Base-by-base conservation (phyloP, 2,329 filamentous ascomycete genomes). In the Calonectria leucothoes region DNA sequence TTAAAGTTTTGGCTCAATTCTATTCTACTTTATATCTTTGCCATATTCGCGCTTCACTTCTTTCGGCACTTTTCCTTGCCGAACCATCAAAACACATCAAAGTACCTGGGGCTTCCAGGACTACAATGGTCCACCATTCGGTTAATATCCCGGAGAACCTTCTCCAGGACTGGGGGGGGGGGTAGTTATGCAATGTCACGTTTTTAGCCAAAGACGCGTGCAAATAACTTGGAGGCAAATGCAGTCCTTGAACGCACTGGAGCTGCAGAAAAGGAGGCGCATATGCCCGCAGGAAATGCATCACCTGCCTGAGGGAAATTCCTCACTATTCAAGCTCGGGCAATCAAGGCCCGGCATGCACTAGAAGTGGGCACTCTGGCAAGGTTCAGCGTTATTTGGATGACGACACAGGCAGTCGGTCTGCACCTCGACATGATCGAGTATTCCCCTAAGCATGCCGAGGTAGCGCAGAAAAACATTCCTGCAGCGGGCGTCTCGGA, bases 361-460 rank as follows among this genome's bases (percentile, higher is more conserved):
- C 57, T 72, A 0, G 66, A 72, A 27, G 65, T 72, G 20, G 70
- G 66, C 10, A 72, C 70, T 11, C 29, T 72, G 45, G 66, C 64
- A 23, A 66, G 66, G 5, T 72, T 64, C 37, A 72, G 66, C 27
- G 59, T 66, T 27, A 72, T 72, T 39, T 69, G 48, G 64, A 59
- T 72, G 65, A 39, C 66, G 35, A 69, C 55, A 3, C 55, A 68
- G 10, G 39, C 57, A 7, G 48, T 35, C 4, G 49, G 29, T 5
- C 35, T 68, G 45, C 23, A 51, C 20, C 17, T 69, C 8, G 70
- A 64, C 23, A 72, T 55, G 1, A 29, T 72, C 20, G 65, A 72
- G 20, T 69, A 35, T 25, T 39, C 29, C 6, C 25, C 64, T n/a
- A 67, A 69, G 27, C 70, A 72, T 20, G 70, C 29, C 7, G 66